These are phyloP conservation scores for Aspergillus fumigatus DNA, from an alignment of 2,329 filamentous ascomycete genomes.

Conservation along the genomic window DNA sequence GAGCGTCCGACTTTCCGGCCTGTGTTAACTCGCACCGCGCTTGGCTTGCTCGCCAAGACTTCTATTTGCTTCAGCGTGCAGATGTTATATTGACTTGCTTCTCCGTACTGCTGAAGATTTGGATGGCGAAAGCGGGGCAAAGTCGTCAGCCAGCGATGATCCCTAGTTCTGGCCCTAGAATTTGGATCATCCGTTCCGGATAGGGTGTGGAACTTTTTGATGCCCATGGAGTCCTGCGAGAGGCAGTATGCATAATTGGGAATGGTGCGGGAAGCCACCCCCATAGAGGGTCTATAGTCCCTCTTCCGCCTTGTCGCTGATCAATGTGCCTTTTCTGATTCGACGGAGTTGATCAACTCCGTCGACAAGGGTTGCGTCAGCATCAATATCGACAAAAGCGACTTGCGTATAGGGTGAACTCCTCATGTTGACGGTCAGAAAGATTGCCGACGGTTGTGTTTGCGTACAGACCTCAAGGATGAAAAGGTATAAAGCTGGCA, in stretches of 20 bases:
- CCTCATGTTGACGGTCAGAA: not conserved
- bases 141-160: conserved; percentile 6
- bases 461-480: not conserved
- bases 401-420: not conserved
- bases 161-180: not conserved
- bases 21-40: not conserved
- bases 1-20: not conserved
- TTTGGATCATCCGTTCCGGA: not conserved
- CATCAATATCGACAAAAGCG: not conserved
- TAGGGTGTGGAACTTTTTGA: not conserved
- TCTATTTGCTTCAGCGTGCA: not conserved
- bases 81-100: too few species aligned
- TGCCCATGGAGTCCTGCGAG: not conserved
- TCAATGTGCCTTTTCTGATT: not conserved
- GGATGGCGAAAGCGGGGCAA: not conserved
- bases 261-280: not conserved
- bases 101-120: not conserved
- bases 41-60: not conserved
- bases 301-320: not conserved
- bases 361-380: not conserved
- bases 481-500: not conserved
- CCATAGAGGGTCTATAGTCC: not conserved
- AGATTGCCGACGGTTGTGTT: not conserved
- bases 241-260: not conserved
- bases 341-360: not conserved